A percentile compares a stretch with the other conserved stretches of the same genome.
phyloP scores from a whole-genome alignment of 1,139 yeast genomes.

The Pichia sp. region DNA sequence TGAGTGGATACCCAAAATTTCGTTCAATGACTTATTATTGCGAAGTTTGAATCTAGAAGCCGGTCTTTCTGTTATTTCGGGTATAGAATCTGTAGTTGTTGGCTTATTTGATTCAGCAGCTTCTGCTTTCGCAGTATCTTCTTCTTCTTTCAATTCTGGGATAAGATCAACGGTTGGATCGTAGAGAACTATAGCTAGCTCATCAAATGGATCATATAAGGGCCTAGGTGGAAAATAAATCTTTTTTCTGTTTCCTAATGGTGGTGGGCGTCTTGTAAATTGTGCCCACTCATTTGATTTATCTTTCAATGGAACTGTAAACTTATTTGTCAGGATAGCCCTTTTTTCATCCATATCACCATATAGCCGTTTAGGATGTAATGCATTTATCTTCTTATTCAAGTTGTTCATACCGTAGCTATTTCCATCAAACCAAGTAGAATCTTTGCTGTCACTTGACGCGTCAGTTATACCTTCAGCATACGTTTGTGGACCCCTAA shows the following conservation, averaged over 20 bases:
- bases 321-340: constrained; percentile 24
- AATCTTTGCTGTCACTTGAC: constrained; percentile 14
- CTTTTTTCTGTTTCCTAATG: constrained; percentile 71
- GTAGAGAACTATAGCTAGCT: constrained; percentile 87
- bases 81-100: constrained; percentile 1
- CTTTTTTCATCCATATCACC: constrained; percentile 21
- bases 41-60: constrained; percentile 20
- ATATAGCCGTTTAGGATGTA: constrained; percentile 25
- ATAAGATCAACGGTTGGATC: constrained; percentile 86
- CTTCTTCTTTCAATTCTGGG: constrained; percentile 33
- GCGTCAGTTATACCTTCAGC: constrained; percentile 30
- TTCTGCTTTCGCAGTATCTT: constrained; percentile 14
- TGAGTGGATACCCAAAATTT: constrained; percentile 65
- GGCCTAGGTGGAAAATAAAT: constrained; percentile 77
- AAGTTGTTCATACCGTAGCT: constrained; percentile 23
- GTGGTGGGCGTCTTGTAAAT: constrained; percentile 61
- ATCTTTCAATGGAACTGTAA: constrained; percentile 31
- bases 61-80: constrained; percentile 18
- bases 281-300: constrained; percentile 22
- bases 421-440: constrained; percentile 17
- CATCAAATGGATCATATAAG: constrained; percentile 86
- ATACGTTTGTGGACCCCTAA: constrained; percentile 32
- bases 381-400: constrained; percentile 25
- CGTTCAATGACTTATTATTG: constrained; percentile 63
- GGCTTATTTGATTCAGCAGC: constrained; percentile 4